Evolutionary conservation across 1,139 yeast genomes (phyloP), one percentile per base, ranked within the genome.

Genomic region (Saccharomyces hybrid): DNA sequence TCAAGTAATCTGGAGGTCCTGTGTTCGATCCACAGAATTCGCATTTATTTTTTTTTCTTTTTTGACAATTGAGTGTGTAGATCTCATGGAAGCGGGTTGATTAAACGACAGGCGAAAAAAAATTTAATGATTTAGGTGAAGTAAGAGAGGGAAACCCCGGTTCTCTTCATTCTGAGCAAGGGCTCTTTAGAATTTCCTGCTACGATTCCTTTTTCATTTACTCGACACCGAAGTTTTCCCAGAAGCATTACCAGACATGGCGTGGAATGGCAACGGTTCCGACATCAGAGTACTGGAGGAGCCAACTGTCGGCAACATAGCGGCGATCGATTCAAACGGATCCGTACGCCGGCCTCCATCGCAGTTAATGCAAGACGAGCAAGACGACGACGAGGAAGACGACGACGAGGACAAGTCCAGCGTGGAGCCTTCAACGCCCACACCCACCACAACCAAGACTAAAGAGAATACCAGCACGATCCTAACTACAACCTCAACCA

Each of bases 21-120:
- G 88, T 82, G 89, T 84, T 84, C 89, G 84, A 84, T 83, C 88
- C 89, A 82, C 89, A 83, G 85, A 83, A 80, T 74, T 80, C 87
- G 88, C 89, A 83, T 67, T 59, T 60, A 58, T 62, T 70, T 69
- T 26, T 26, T 26, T 20, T 20, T 11, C 13, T 13, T 3, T 8
- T 25, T 27, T 46, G 48, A 23, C 20, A 46, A 20, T 20, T 41
- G 25, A 20, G 23, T 20, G 23, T 14, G 25, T 14, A 41, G 46
- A 14, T 8, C 14, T 25, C 5, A 25, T 14, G 16, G n/a, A 46
- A 25, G 28, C 16, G 48, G 20, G 25, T 41, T 31, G 4, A 31
- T 31, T 3, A 31, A 31, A 31, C 34, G 34, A 31, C 34, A 31
- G 5, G 34, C 34, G 34, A 31, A 31, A 31, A 29, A 29, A 31